A percentile compares a stretch with the other conserved stretches of the same genome.
Evolutionary conservation across 139 green algal species (phyloP).

Genomic region (Pleodorina starrii): DNA sequence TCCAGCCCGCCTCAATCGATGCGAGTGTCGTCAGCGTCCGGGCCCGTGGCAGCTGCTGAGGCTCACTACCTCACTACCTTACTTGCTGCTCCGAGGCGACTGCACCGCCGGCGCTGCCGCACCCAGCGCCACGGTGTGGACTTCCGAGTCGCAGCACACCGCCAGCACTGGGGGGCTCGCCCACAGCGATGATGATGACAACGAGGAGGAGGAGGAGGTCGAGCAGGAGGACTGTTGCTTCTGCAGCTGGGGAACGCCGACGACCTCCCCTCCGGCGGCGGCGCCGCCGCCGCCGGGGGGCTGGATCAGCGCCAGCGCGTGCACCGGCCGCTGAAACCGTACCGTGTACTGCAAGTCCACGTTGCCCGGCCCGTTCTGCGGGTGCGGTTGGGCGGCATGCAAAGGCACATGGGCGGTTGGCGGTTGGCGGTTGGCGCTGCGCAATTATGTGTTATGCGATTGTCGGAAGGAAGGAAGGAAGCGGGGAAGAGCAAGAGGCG

Average conservation of each 20-base stretch:
- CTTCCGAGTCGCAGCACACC: slow-evolving; percentile 39
- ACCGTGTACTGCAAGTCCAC: slow-evolving; percentile 47
- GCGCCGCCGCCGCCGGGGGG: background rate
- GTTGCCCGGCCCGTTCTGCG: background rate
- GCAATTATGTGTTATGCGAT: background rate
- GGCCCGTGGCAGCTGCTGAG: too few relatives aligned
- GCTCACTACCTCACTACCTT: too few relatives aligned
- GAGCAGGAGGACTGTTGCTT: too few relatives aligned
- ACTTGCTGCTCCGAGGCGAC: too few relatives aligned
- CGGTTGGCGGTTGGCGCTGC: too few relatives aligned
- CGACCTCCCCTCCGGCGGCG: background rate
- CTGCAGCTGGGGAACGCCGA: background rate
- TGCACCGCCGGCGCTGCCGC: too few relatives aligned
- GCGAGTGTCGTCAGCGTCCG: too few relatives aligned
- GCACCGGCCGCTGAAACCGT: slow-evolving; percentile 28
- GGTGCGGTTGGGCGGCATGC: too few relatives aligned
- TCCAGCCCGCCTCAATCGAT: too few relatives aligned
- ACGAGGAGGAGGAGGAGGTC: too few relatives aligned
- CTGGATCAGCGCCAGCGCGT: slow-evolving; percentile 49
- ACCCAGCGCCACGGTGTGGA: slow-evolving; percentile 19
- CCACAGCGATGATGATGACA: too few relatives aligned
- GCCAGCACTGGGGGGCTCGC: background rate
- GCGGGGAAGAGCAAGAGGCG: background rate
- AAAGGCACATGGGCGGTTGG: too few relatives aligned
- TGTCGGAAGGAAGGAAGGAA: background rate